These are phyloP conservation scores for Salix viminalis DNA, from an alignment of 345 rosid species.

Conservation along the genomic window DNA sequence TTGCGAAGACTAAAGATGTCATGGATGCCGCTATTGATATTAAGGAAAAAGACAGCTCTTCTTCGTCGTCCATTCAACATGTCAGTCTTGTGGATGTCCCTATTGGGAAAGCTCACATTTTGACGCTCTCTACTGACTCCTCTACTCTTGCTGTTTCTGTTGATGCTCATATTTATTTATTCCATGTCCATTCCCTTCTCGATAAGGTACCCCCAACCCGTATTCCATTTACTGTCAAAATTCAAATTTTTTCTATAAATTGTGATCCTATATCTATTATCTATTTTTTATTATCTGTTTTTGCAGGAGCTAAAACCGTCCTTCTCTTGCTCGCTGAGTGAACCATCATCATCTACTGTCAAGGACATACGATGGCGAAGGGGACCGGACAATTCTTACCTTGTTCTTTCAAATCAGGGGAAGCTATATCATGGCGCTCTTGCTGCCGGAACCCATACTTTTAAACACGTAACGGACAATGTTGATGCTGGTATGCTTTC, in stretches of 20 bases:
- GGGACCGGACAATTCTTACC: constrained; percentile 49
- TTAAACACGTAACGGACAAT: constrained; percentile 49
- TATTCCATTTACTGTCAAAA: not conserved
- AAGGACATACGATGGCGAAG: constrained; percentile 75
- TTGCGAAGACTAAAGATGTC: constrained; percentile 66
- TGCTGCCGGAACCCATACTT: constrained; percentile 24
- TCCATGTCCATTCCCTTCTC: constrained; percentile 54
- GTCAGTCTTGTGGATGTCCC: constrained; percentile 61
- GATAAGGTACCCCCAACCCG: constrained; percentile 35
- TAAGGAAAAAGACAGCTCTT: constrained; percentile 29
- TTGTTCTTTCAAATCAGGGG: constrained; percentile 55
- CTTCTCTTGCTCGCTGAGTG: constrained; percentile 47
- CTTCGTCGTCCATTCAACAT: constrained; percentile 41
- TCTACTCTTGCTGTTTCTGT: constrained; percentile 63
- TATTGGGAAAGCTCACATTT: constrained; percentile 43
- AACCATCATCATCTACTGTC: constrained; percentile 40
- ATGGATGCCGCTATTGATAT: constrained; percentile 55
- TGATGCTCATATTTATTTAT: constrained; percentile 51
- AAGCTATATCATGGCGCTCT: constrained; percentile 58
- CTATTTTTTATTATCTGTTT: too few relatives aligned
- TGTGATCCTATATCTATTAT: too few relatives aligned
- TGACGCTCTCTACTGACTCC: constrained; percentile 60
- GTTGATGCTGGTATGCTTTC: constrained; percentile 71
- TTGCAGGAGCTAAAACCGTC: constrained; percentile 53
- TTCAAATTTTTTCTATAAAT: too few relatives aligned